Percentiles rank a stretch among this genome's conserved stretches.
These are phyloP conservation scores for Venturia oleaginea DNA, from an alignment of 2,329 filamentous ascomycete species.

Conservation along the genomic window DNA sequence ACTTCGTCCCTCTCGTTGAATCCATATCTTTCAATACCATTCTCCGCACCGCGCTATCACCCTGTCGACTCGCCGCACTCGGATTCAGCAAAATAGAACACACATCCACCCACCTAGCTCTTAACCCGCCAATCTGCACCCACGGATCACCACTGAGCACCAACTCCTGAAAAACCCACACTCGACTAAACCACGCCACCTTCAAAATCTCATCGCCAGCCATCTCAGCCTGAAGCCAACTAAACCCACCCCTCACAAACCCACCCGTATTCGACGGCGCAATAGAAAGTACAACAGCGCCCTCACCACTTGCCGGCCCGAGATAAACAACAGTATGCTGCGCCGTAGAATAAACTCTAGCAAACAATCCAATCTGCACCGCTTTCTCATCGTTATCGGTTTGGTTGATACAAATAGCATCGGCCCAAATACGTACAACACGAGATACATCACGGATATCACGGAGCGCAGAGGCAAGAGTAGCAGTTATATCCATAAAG, in stretches of 20 bases:
- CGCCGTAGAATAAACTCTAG: not conserved
- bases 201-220: conserved; percentile 1
- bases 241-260: not conserved
- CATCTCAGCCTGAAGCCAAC: not conserved
- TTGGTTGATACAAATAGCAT: conserved; percentile 9
- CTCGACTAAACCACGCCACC: not conserved
- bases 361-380: not conserved
- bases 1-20: not conserved
- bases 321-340: not conserved
- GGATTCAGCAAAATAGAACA: not conserved
- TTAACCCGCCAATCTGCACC: not conserved
- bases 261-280: not conserved
- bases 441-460: not conserved
- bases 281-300: not conserved
- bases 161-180: conserved; percentile 7
- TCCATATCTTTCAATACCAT: not conserved
- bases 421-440: not conserved
- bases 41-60: not conserved
- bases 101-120: conserved; percentile 1
- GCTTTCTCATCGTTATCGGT: not conserved
- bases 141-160: not conserved
- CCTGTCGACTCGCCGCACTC: not conserved
- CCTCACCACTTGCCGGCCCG: not conserved
- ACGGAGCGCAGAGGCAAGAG: not conserved
- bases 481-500: not conserved